These are phyloP conservation scores for Dovyalis caffra DNA, from an alignment of 345 rosid genomes.

Conservation along the genomic window DNA sequence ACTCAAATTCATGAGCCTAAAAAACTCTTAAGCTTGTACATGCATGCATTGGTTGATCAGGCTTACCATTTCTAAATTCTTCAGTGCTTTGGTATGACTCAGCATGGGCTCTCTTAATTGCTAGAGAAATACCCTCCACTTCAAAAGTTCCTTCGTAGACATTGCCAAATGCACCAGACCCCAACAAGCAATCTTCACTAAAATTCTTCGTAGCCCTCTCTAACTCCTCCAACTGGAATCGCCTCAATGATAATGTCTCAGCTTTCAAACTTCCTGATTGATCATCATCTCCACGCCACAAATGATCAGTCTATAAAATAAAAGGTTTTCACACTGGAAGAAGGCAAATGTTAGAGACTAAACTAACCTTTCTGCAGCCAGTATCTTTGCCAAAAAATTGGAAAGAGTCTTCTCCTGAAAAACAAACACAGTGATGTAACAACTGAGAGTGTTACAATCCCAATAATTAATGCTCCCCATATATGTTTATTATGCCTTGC, in stretches of 20 bases:
- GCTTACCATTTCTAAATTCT: constrained; percentile 63
- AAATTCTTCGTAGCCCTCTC: constrained; percentile 45
- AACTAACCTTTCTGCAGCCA: constrained; percentile 33
- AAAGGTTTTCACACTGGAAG: too few relatives aligned
- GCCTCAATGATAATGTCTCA: constrained; percentile 39
- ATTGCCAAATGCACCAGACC: constrained; percentile 56
- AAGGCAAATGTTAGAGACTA: background rate
- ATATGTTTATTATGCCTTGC: background rate
- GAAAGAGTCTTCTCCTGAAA: constrained; percentile 35
- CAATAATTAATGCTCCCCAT: constrained; percentile 32
- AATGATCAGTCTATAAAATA: background rate
- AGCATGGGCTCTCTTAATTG: constrained; percentile 56
- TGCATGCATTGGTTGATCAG: background rate
- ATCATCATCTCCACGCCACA: too few relatives aligned
- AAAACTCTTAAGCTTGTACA: too few relatives aligned
- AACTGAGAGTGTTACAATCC: constrained; percentile 13
- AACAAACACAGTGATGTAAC: constrained; percentile 25
- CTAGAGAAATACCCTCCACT: constrained; percentile 34
- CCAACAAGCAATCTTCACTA: constrained; percentile 49
- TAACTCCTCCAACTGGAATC: constrained; percentile 44
- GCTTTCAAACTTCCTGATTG: constrained; percentile 31
- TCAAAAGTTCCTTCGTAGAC: constrained; percentile 51
- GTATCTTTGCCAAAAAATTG: constrained; percentile 10
- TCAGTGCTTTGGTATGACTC: constrained; percentile 46
- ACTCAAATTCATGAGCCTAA: too few relatives aligned